Evolutionary conservation across 192 early-diverging fungal species (phyloP).

Genomic region (Paraglomus occultum): DNA sequence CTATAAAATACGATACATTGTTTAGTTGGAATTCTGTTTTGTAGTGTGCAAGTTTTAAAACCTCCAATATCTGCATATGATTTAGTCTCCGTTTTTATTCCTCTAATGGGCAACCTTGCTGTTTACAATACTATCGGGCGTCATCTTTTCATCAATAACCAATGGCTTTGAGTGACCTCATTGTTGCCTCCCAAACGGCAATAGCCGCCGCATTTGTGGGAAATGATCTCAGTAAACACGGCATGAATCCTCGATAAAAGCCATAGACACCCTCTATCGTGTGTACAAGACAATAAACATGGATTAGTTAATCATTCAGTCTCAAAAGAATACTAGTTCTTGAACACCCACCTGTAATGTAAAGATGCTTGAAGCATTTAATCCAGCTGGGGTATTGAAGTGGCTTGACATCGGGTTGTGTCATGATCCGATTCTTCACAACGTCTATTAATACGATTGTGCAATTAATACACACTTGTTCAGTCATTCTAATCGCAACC

Average conservation of each 20-base stretch:
- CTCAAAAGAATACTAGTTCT: not conserved
- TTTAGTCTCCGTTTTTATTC: no score
- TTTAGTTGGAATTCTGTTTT: no score
- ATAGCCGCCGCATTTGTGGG: constrained; percentile 96
- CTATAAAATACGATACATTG: no score
- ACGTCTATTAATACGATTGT: constrained; percentile 55
- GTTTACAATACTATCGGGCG: no score
- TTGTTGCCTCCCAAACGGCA: constrained; percentile 78
- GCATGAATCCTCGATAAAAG: constrained; percentile 89
- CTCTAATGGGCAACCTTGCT: no score
- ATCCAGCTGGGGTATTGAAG: constrained; percentile 57
- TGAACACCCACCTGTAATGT: constrained; percentile 42
- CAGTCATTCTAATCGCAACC: not conserved
- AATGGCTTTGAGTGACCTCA: constrained; percentile 41
- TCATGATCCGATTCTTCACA: constrained; percentile 94
- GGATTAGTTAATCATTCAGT: constrained; percentile 31
- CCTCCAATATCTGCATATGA: no score
- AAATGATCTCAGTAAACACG: constrained; percentile 88
- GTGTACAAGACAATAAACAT: constrained; percentile 45
- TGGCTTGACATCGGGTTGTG: constrained; percentile 72
- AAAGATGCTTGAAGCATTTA: constrained; percentile 56
- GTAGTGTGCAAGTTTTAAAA: no score
- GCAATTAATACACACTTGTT: not conserved
- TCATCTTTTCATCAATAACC: no score
- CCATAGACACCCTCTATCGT: constrained; percentile 70